Evolutionary conservation across 176 grass and related monocot genomes (phyloP).

Genomic region (Hsuehochloa calcarea): DNA sequence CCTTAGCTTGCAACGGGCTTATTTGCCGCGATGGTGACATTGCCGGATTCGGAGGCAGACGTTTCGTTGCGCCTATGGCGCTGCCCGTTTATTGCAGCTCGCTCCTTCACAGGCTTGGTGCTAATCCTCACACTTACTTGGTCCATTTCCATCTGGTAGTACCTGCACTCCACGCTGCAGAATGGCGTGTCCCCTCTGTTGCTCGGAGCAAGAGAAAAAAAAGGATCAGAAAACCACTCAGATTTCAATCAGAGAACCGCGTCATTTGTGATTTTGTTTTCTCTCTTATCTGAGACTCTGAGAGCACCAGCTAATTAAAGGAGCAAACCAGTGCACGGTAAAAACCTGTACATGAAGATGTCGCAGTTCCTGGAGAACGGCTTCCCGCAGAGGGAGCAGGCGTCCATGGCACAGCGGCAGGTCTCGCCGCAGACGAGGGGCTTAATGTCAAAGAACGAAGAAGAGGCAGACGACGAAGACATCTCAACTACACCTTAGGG

Average conservation of each 20-base stretch:
- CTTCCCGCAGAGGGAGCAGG: constrained; percentile 56
- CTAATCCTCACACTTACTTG: background rate
- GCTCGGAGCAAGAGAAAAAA: background rate
- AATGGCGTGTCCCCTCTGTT: constrained; percentile 65
- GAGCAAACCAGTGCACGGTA: background rate
- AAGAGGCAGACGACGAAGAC: constrained; percentile 5
- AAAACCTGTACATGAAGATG: constrained; percentile 68
- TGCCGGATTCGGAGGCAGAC: background rate
- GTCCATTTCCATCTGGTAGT: constrained; percentile 42
- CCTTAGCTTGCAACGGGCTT: constrained; percentile 39
- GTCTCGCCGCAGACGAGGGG: background rate
- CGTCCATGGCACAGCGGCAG: constrained; percentile 25
- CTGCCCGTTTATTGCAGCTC: background rate
- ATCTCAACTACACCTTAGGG: background rate
- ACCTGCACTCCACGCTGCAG: constrained; percentile 62
- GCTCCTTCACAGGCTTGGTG: background rate
- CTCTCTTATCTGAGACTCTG: background rate
- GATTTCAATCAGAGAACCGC: background rate
- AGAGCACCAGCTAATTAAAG: background rate
- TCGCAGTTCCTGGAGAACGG: constrained; percentile 33
- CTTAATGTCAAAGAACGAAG: constrained; percentile 36
- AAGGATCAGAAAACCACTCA: background rate
- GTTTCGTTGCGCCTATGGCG: background rate
- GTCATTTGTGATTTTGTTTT: background rate
- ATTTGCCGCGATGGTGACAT: constrained; percentile 4